Evolutionary conservation across 2,329 filamentous ascomycete genomes (phyloP).

Genomic region (Cladobotryum protrusum): DNA sequence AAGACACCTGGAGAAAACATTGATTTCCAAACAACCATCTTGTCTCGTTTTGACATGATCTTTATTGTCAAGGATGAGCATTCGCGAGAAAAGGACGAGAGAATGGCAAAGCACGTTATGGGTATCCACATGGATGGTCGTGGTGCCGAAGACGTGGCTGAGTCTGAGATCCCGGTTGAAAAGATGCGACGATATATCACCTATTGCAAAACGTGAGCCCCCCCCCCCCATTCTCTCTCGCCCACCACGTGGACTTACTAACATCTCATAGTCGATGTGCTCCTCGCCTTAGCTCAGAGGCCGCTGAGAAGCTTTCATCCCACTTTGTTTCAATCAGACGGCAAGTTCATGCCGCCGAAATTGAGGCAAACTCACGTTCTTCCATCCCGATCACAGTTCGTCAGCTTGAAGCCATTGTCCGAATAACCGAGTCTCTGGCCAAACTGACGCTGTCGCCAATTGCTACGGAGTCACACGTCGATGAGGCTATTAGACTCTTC

Average conservation of each 20-base stretch:
- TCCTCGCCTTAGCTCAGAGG: conserved; percentile 81
- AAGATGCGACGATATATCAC: conserved; percentile 97
- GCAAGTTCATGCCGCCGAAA: conserved; percentile 86
- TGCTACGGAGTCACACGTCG: conserved; percentile 85
- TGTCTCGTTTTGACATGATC: conserved; percentile 99
- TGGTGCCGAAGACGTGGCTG: conserved; percentile 71
- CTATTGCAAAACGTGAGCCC: conserved; percentile 86
- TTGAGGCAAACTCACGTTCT: conserved; percentile 82
- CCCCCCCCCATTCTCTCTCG: conserved; percentile 15
- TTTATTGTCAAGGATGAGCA: conserved; percentile 98
- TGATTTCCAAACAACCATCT: conserved; percentile 96
- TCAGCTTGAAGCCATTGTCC: conserved; percentile 93
- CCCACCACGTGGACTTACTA: not conserved
- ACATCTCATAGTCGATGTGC: conserved; percentile 65
- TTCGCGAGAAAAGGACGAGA: conserved; percentile 80
- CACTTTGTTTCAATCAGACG: conserved; percentile 95
- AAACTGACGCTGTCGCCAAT: conserved; percentile 83
- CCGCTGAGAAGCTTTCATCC: conserved; percentile 90
- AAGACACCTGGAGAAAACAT: conserved; percentile 98
- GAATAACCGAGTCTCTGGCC: conserved; percentile 91
- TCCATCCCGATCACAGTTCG: conserved; percentile 97
- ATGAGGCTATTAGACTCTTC: conserved; percentile 96
- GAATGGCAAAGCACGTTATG: conserved; percentile 95
- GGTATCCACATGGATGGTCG: conserved; percentile 90
- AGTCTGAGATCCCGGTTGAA: conserved; percentile 87